Base-by-base conservation (phyloP, 2,329 filamentous ascomycete genomes). In the Microthyrium microscopicum region DNA sequence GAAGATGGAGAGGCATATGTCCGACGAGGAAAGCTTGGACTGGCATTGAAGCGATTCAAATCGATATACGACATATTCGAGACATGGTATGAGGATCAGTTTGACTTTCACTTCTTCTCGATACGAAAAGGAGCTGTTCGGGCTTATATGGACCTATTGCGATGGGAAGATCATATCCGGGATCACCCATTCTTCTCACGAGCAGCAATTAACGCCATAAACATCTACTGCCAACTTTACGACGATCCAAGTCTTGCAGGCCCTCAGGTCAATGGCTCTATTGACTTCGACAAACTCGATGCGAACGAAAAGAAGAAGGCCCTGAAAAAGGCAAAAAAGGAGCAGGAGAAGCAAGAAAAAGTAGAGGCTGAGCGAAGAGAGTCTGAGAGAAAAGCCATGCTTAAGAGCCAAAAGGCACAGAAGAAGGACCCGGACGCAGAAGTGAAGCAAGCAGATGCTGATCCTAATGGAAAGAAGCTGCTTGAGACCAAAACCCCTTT, bases 91-190 rank as follows among this genome's bases (percentile, higher is more conserved):
- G 91, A 98, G 53, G 89, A 98, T 46, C 89, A 98, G 50, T 94
- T 95, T 47, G 89, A 98, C 53, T 98, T 98, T 63, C 91, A 98
- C 64, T 83, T 74, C 52, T 98, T 98, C 57, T 94, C 84, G 15
- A 63, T 98, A n/a, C 69, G 89, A 15, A 98, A 95, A 56, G 91
- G 91, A 11, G 87, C 93, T 64, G 82, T 95, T 39, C 69, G 87
- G 36, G 81, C 89, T 2, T 98, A 98, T 51, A 64, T 98, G 26
- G 85, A 94, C 46, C 93, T 98, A 83, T 67, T 98, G 29, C 73
- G 79, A 45, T 98, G 89, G 91, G 87, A 95, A 52, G 85, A 98
- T 50, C 73, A 75, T 40, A 58, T 95, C 28, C 76, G 84, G 35
- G 80, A 92, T 46, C 89, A 98, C 52, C 89, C 89, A 1, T 94